Evolutionary conservation across 1,284 basidiomycete species (phyloP).

Genomic region (Austroboletus novae-zelandiae): DNA sequence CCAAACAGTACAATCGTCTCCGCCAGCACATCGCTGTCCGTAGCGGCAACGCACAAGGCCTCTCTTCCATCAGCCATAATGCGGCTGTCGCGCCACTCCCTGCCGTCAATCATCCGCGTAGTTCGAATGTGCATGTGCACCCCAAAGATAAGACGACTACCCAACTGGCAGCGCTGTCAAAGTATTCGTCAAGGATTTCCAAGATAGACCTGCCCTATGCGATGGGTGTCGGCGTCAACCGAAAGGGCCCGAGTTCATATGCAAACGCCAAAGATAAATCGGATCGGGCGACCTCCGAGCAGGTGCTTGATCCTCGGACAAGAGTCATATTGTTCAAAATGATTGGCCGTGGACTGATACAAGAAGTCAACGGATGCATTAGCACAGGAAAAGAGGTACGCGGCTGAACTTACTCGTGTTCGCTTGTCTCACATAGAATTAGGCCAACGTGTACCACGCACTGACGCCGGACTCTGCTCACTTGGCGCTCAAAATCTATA

Average conservation of each 20-base stretch:
- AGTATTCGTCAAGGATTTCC: constrained; percentile 66
- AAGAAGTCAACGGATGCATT: constrained; percentile 90
- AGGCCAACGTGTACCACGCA: constrained; percentile 96
- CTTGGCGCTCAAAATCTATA: constrained; percentile 96
- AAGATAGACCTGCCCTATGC: constrained; percentile 73
- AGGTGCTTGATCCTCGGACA: constrained; percentile 90
- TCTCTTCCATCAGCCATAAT: constrained; percentile 48
- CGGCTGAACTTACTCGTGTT: not conserved
- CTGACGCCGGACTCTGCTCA: constrained; percentile 61
- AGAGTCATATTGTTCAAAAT: constrained; percentile 91
- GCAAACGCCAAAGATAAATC: constrained; percentile 91
- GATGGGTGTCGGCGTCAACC: constrained; percentile 80
- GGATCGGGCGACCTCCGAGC: constrained; percentile 92
- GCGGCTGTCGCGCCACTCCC: constrained; percentile 61
- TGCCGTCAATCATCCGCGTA: constrained; percentile 67
- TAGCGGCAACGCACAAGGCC: constrained; percentile 60
- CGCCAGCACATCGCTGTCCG: constrained; percentile 80
- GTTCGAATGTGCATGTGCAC: constrained; percentile 20
- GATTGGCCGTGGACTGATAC: constrained; percentile 83
- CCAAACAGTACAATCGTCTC: constrained; percentile 93
- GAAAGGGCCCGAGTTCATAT: constrained; percentile 83
- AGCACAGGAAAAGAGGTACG: constrained; percentile 93
- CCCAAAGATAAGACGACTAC: constrained; percentile 57
- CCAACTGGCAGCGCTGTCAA: constrained; percentile 68
- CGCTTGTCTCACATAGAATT: constrained; percentile 5